Evolutionary conservation across 139 green algal genomes (phyloP), one percentile per base, ranked within the genome.

Genomic region (Chlamydomonas sp.): DNA sequence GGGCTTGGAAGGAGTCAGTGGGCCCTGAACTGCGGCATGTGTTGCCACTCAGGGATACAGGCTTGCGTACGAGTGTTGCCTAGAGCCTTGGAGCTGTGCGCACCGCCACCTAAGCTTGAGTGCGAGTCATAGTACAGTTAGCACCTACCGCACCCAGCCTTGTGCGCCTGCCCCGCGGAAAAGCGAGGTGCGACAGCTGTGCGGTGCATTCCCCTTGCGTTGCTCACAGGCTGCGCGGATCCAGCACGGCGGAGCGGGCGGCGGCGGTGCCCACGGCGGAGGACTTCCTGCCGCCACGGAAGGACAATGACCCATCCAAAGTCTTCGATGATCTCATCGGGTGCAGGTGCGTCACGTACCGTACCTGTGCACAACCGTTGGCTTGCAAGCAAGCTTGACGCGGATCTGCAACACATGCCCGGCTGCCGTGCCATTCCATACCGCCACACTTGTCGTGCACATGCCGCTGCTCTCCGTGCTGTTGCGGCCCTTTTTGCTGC

Each of bases 251-350:
- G n/a, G 59, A 88, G 78, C 78, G 91, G 1, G 89, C 87, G 0
- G 31, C 2, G 8, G 82, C 80, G 7, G 7, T 72, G 31, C 91
- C 89, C 1, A n/a, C 5, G 59, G 18, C 83, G 20, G 85, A 90
- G 83, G 91, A 93, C 88, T 92, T 93, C 58, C 58, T 84, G 49
- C 80, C 85, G 31, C 85, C 77, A 15, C 77, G 61, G 14, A 2
- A 17, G 58, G 84, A 62, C 14, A 79, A 8, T 5, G 74, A 79
- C 10, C 64, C 79, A 0, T 61, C 72, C 0, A 66, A 59, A 16
- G 85, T 93, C 12, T 93, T 94, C 67, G 59, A 72, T 57, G 91
- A 94, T 71, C 89, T 94, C 15, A 82, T 94, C 4, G 91, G 91
- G 17, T 94, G 91, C 77, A 79, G 80, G 62, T 74, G 60, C 14